A percentile compares a stretch with the other conserved stretches of the same genome.
phyloP scores from a whole-genome alignment of 2,329 filamentous ascomycete species.

The Fusarium mexicanum region DNA sequence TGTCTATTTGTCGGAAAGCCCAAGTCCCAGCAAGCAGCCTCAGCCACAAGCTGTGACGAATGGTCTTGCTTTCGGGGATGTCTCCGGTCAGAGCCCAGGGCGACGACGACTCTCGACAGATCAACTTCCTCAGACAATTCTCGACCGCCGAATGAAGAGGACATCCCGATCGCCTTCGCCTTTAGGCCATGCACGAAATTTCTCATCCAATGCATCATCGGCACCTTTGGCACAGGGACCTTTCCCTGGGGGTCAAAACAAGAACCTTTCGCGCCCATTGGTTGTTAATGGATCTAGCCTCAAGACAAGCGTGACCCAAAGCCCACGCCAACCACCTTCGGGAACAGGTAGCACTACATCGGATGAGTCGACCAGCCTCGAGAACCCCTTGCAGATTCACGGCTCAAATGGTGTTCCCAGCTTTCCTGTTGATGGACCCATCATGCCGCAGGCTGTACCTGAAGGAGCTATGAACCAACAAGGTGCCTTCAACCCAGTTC shows the following conservation, averaged over 20 bases:
- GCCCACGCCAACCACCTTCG: constrained; percentile 30
- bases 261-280: constrained; percentile 55
- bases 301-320: constrained; percentile 47
- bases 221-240: constrained; percentile 52
- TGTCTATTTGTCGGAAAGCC: constrained; percentile 42
- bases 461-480: constrained; percentile 32
- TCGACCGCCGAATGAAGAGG: constrained; percentile 63
- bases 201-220: constrained; percentile 53
- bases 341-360: constrained; percentile 26
- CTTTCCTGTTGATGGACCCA: constrained; percentile 25
- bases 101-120: constrained; percentile 63
- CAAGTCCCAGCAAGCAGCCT: constrained; percentile 42
- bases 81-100: constrained; percentile 52
- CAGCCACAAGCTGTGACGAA: constrained; percentile 45
- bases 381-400: constrained; percentile 45
- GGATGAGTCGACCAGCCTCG: constrained; percentile 40
- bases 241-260: constrained; percentile 50
- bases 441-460: constrained; percentile 5
- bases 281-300: constrained; percentile 62
- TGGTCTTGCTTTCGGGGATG: constrained; percentile 60
- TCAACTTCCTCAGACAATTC: constrained; percentile 62
- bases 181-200: constrained; percentile 59
- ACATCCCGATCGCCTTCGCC: constrained; percentile 67
- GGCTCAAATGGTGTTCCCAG: constrained; percentile 16
- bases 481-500: constrained; percentile 39